Conservation (phyloP, 441 rosid species). For the Populus tomentosa region DNA sequence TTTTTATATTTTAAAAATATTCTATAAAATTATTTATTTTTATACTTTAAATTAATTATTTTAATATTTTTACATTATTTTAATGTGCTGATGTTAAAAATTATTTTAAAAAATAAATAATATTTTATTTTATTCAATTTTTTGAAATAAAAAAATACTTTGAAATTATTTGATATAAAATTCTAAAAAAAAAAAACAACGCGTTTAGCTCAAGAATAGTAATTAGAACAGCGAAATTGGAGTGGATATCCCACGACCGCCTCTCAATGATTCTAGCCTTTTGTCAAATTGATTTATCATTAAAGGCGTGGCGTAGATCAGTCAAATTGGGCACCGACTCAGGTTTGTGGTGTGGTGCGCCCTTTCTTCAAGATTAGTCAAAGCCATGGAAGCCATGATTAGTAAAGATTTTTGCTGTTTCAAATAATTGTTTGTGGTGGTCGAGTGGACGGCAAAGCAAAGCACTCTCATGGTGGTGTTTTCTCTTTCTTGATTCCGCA, state of each 20-base stretch:
- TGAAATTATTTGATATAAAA: too few relatives aligned
- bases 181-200: too few relatives aligned
- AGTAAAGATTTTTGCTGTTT: background rate
- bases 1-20: too few relatives aligned
- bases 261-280: background rate
- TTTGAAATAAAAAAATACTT: too few relatives aligned
- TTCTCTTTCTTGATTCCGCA: background rate
- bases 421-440: slow-evolving; percentile 4
- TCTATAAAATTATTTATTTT: too few relatives aligned
- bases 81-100: too few relatives aligned
- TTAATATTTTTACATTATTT: too few relatives aligned
- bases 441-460: slow-evolving; percentile 10
- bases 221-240: background rate
- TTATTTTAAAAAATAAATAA: too few relatives aligned
- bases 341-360: background rate
- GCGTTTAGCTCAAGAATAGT: background rate
- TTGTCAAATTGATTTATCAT: background rate
- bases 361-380: slow-evolving; percentile 8
- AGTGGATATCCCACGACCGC: background rate
- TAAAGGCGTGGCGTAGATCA: background rate
- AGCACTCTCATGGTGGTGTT: background rate
- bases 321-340: slow-evolving; percentile 5
- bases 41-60: too few relatives aligned
- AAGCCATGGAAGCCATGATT: slow-evolving; percentile 16
- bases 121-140: too few relatives aligned